phyloP scores from a whole-genome alignment of 441 rosid genomes.

The Adansonia madagascariensis region DNA sequence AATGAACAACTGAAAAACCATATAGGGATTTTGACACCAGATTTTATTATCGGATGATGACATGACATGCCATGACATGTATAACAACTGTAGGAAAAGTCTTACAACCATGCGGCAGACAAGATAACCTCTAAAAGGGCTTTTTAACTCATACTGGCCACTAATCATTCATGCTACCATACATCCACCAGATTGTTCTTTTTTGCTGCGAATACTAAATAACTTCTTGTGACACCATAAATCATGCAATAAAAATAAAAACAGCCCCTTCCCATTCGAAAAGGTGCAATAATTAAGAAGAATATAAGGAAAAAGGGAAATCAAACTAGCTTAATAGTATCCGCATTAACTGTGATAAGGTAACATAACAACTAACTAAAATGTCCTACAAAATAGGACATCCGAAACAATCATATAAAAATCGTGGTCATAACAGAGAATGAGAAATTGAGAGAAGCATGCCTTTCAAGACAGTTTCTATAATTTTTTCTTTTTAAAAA shows the following conservation, averaged over 20 bases:
- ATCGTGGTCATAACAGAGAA: not conserved
- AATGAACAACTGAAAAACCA: too few relatives aligned
- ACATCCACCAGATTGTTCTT: not conserved
- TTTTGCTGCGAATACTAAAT: not conserved
- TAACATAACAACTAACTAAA: not conserved
- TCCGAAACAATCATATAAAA: not conserved
- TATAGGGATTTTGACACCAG: too few relatives aligned
- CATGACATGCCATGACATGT: not conserved
- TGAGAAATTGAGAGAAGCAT: not conserved
- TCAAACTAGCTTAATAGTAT: not conserved
- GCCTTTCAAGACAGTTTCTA: not conserved
- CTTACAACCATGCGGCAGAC: not conserved
- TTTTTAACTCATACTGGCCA: not conserved
- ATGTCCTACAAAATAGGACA: not conserved
- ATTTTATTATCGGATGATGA: too few relatives aligned
- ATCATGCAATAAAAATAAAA: not conserved
- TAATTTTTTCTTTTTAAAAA: not conserved
- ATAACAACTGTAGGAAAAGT: not conserved
- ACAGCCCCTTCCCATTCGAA: not conserved
- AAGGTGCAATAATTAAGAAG: not conserved
- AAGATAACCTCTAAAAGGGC: not conserved
- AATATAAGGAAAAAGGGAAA: not conserved
- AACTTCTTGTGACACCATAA: not conserved
- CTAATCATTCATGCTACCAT: not conserved
- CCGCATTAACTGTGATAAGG: not conserved